A percentile compares a stretch with the other conserved stretches of the same genome.
phyloP scores from a whole-genome alignment of 495 filamentous ascomycete species.

The Thermothielavioides terrestris region DNA sequence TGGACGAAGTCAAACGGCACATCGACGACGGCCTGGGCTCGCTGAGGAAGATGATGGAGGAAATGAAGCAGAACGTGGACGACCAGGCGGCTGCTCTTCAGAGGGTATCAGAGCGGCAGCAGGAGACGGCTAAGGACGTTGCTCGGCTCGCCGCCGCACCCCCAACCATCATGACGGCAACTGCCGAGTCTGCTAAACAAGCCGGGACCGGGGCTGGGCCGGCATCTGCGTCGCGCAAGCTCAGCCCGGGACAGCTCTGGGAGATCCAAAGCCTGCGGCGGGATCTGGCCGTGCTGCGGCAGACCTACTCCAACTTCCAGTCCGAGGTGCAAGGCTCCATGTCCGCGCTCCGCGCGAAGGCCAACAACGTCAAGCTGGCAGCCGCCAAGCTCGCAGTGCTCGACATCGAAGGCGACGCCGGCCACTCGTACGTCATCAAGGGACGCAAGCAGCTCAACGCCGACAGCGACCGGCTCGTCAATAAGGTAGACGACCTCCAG shows the following conservation, averaged over 20 bases:
- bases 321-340: conserved; percentile 84
- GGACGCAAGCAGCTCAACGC: conserved; percentile 77
- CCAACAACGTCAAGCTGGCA: conserved; percentile 64
- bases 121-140: conserved; percentile 85
- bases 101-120: conserved; percentile 82
- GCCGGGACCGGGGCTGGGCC: conserved; percentile 11
- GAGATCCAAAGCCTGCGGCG: conserved; percentile 79
- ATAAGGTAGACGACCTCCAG: conserved; percentile 88
- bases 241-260: conserved; percentile 46
- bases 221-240: conserved; percentile 21
- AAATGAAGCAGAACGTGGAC: conserved; percentile 67
- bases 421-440: conserved; percentile 71
- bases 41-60: conserved; percentile 68
- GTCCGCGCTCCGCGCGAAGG: conserved; percentile 70
- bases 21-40: conserved; percentile 88
- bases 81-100: conserved; percentile 73
- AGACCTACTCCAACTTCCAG: conserved; percentile 86
- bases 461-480: conserved; percentile 81
- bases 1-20: conserved; percentile 94
- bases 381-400: conserved; percentile 59
- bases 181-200: conserved; percentile 28
- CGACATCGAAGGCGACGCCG: conserved; percentile 57
- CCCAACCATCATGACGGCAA: conserved; percentile 34
- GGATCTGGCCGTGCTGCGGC: conserved; percentile 84
- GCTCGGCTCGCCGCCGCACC: conserved; percentile 68